Evolutionary conservation across 305 asterid species (phyloP).

Genomic region (Fraxinus greggii): DNA sequence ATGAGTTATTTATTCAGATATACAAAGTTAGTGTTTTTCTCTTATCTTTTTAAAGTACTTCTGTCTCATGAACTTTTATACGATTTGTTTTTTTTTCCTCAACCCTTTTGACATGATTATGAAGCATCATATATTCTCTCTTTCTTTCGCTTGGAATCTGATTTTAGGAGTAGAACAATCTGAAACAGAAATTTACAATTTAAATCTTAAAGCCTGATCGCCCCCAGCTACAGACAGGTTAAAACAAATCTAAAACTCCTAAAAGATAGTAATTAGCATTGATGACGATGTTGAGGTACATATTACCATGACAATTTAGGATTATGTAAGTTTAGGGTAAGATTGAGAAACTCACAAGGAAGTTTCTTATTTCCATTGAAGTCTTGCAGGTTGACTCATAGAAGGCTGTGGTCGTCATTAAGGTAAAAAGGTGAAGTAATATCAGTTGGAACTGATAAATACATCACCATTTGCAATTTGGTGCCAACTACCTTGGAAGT

Average conservation of each 20-base stretch:
- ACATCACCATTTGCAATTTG: neutral
- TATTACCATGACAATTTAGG: neutral
- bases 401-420: neutral
- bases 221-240: neutral
- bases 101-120: neutral
- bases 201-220: neutral
- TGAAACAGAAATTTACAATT: neutral
- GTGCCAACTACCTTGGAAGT: neutral
- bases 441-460: neutral
- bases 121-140: neutral
- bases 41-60: neutral
- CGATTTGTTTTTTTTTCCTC: neutral
- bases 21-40: neutral
- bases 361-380: neutral
- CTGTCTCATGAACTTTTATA: neutral
- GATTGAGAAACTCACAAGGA: neutral
- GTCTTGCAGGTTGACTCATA: neutral
- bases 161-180: neutral
- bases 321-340: neutral
- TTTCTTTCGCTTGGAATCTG: neutral
- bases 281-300: neutral
- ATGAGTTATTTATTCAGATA: neutral
- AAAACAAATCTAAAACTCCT: neutral
- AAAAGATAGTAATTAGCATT: neutral
- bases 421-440: neutral